Evolutionary conservation across 1,284 basidiomycete genomes (phyloP).

Genomic region (Heterobasidion occidentale): DNA sequence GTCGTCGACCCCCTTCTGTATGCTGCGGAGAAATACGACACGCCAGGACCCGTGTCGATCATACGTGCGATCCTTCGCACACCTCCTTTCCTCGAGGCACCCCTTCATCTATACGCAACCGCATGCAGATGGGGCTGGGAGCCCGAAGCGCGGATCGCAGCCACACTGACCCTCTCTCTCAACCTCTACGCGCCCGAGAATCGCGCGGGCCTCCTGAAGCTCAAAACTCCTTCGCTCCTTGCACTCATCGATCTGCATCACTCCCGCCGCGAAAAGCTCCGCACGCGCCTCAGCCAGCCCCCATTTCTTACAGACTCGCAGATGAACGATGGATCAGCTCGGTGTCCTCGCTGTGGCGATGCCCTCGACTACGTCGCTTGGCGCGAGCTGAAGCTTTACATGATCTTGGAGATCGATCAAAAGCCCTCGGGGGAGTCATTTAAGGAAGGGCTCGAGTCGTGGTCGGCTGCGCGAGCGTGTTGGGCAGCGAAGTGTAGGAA

Average conservation of each 20-base stretch:
- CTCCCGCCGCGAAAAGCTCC: conserved; percentile 37
- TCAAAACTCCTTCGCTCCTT: conserved; percentile 42
- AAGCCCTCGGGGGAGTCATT: conserved; percentile 53
- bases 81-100: conserved; percentile 37
- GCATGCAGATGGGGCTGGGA: conserved; percentile 52
- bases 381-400: conserved; percentile 51
- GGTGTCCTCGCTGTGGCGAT: conserved; percentile 38
- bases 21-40: conserved; percentile 62
- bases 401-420: conserved; percentile 47
- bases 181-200: conserved; percentile 39
- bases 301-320: conserved; percentile 46
- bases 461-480: conserved; percentile 49
- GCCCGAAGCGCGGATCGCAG: conserved; percentile 41
- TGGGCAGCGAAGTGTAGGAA: conserved; percentile 48
- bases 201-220: conserved; percentile 35
- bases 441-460: conserved; percentile 37
- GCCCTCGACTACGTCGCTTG: conserved; percentile 50
- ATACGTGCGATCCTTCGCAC: conserved; percentile 45
- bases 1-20: conserved; percentile 45
- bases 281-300: conserved; percentile 39
- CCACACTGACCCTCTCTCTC: conserved; percentile 38
- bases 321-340: conserved; percentile 28
- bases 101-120: conserved; percentile 47
- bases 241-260: conserved; percentile 46
- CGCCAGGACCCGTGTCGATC: conserved; percentile 52